Conservation (phyloP, 768 basidiomycete species). For the Lactifluus volemus region DNA sequence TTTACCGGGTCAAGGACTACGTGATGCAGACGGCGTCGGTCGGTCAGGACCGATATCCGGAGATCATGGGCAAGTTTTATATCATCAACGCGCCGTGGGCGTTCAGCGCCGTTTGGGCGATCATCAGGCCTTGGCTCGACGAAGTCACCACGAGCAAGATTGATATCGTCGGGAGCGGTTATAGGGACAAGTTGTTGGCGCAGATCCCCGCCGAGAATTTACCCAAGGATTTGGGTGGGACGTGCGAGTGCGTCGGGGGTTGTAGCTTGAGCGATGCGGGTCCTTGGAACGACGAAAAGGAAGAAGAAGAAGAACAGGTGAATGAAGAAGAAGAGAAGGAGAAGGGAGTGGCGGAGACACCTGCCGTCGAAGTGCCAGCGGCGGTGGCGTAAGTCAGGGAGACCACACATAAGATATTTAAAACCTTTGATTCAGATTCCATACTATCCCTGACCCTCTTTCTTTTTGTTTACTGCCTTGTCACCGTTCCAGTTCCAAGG, state of each 20-base stretch:
- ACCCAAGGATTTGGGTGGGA: slow-evolving; percentile 79
- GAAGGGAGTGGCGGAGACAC: not conserved
- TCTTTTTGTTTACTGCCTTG: not conserved
- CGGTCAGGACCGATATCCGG: slow-evolving; percentile 88
- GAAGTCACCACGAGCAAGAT: slow-evolving; percentile 94
- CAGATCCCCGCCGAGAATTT: slow-evolving; percentile 83
- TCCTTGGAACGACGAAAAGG: slow-evolving; percentile 58
- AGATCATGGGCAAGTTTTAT: slow-evolving; percentile 97
- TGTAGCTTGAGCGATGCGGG: slow-evolving; percentile 87
- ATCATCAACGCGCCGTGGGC: slow-evolving; percentile 96
- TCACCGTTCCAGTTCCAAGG: not conserved
- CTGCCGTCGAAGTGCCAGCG: not conserved
- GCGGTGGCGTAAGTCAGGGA: not conserved
- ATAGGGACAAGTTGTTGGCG: slow-evolving; percentile 64
- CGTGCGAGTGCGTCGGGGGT: slow-evolving; percentile 66
- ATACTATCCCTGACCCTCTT: not conserved
- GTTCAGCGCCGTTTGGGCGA: slow-evolving; percentile 79
- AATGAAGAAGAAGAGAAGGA: not conserved
- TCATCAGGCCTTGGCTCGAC: slow-evolving; percentile 93
- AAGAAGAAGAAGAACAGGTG: slow-evolving; percentile 22
- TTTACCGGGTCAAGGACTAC: slow-evolving; percentile 91
- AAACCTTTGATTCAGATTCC: not conserved
- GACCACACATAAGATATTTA: no score
- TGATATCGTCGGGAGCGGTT: slow-evolving; percentile 70
- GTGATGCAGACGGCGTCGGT: slow-evolving; percentile 66